Conservation (phyloP, 805 yeast species). For the Metschnikowia noctiluminum region DNA sequence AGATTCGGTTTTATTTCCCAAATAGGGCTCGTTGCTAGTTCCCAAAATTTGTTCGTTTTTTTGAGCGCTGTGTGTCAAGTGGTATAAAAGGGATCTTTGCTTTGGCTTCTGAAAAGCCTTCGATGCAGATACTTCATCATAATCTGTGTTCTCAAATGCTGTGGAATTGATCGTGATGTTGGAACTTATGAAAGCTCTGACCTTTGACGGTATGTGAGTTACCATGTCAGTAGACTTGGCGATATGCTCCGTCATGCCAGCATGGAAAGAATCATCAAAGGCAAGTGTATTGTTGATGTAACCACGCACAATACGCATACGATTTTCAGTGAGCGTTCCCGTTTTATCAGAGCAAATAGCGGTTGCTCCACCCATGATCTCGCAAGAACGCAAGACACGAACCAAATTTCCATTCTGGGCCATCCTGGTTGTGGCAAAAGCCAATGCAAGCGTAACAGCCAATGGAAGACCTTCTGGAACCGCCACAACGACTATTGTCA, state of each 20-base stretch:
- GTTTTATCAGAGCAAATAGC: constrained; percentile 97
- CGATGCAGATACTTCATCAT: constrained; percentile 30
- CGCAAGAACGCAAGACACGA: constrained; percentile 91
- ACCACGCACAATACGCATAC: constrained; percentile 86
- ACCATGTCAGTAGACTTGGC: constrained; percentile 25
- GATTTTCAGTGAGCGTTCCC: constrained; percentile 92
- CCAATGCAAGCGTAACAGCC: constrained; percentile 94
- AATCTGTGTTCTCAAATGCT: constrained; percentile 74
- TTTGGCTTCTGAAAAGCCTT: constrained; percentile 28
- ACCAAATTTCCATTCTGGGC: constrained; percentile 93
- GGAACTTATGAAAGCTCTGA: constrained; percentile 32
- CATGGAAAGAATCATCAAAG: constrained; percentile 45
- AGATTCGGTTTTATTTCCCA: constrained; percentile 94
- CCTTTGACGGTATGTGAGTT: constrained; percentile 18
- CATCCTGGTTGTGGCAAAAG: constrained; percentile 98
- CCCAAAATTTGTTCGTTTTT: constrained; percentile 18
- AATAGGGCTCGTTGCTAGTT: constrained; percentile 51
- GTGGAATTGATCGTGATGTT: constrained; percentile 81
- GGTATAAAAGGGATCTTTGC: constrained; percentile 26
- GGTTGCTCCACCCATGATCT: constrained; percentile 98
- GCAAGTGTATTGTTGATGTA: constrained; percentile 20
- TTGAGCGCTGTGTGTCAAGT: constrained; percentile 20
- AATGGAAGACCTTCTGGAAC: constrained; percentile 99
- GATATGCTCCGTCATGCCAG: constrained; percentile 22
- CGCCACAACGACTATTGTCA: constrained; percentile 93